A percentile compares a stretch with the other conserved stretches of the same genome.
Evolutionary conservation across 345 rosid species (phyloP).

Genomic region (Laguncularia racemosa): DNA sequence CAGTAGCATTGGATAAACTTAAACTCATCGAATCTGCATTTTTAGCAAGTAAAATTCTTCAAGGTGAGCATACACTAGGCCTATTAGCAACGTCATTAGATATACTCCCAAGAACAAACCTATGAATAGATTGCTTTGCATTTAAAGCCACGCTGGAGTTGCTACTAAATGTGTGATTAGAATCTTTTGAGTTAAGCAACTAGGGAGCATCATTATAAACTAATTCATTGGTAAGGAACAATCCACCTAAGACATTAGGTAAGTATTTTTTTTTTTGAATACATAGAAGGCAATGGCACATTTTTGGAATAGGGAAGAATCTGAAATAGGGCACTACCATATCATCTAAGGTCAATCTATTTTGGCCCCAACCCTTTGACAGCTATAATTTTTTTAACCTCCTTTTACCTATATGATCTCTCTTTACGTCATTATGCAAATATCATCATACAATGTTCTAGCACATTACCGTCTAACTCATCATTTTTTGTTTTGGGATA

Average conservation of each 20-base stretch:
- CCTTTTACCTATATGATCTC: too few species aligned
- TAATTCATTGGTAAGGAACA: constrained; percentile 66
- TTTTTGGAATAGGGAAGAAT: too few species aligned
- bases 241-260: constrained; percentile 77
- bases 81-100: constrained; percentile 94
- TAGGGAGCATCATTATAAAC: constrained; percentile 98
- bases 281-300: too few species aligned
- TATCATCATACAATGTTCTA: too few species aligned
- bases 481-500: too few species aligned
- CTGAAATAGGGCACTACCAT: too few species aligned
- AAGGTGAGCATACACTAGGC: constrained; percentile 91
- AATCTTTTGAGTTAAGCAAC: constrained; percentile 73
- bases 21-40: constrained; percentile 96
- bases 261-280: constrained; percentile 64
- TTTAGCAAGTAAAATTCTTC: constrained; percentile 89
- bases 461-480: too few species aligned
- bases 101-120: constrained; percentile 80
- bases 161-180: constrained; percentile 38
- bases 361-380: too few species aligned
- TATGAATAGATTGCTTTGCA: constrained; percentile 62
- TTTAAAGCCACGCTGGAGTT: constrained; percentile 43
- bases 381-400: too few species aligned
- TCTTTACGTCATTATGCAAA: too few species aligned
- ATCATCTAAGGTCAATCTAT: too few species aligned
- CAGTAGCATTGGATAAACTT: constrained; percentile 89